phyloP scores from a whole-genome alignment of 2,329 filamentous ascomycete genomes.

The Penicillium griseofulvum region DNA sequence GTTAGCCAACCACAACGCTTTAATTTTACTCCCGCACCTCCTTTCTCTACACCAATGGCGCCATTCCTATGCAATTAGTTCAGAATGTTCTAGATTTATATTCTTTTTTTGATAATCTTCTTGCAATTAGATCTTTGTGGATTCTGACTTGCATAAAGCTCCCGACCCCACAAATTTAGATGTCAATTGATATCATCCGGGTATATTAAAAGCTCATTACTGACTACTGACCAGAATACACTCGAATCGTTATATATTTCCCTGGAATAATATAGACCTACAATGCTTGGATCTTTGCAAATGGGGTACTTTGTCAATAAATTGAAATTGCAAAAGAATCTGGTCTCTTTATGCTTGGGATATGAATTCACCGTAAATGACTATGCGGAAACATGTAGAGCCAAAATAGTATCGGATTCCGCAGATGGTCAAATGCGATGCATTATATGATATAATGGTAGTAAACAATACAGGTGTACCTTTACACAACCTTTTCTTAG shows the following conservation, averaged over 20 bases:
- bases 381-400: not conserved
- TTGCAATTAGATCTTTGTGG: not conserved
- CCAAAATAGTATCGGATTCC: not conserved
- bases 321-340: not conserved
- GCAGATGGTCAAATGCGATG: too few species aligned
- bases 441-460: too few species aligned
- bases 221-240: not conserved
- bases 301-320: too few species aligned
- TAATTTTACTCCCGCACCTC: constrained; percentile 4
- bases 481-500: too few species aligned
- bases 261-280: too few species aligned
- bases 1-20: constrained; percentile 19
- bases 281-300: not conserved
- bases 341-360: not conserved
- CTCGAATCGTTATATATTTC: too few species aligned
- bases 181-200: not conserved
- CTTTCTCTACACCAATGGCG: constrained; percentile 1
- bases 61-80: not conserved
- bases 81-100: not conserved
- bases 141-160: constrained; percentile 7
- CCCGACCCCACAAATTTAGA: not conserved
- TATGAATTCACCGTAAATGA: not conserved
- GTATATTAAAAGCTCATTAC: not conserved
- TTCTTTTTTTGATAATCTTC: not conserved
- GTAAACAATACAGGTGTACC: too few species aligned